Evolutionary conservation across 352 stramenopile genomes (phyloP).

Genomic region (Phytopythium boreale): DNA sequence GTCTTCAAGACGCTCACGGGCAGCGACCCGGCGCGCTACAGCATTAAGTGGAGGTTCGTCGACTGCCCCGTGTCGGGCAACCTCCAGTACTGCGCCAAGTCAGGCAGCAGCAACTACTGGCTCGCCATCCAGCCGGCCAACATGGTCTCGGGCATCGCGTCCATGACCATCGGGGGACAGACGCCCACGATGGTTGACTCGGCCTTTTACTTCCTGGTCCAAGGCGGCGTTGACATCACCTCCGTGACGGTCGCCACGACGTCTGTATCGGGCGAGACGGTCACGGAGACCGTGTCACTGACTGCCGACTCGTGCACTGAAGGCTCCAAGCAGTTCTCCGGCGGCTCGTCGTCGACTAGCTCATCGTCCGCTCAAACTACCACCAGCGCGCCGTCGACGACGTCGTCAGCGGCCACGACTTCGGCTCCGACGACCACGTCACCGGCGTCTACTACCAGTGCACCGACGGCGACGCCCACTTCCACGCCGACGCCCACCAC

Average conservation of each 20-base stretch:
- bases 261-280: slow-evolving; percentile 50
- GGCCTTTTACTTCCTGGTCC: slow-evolving; percentile 63
- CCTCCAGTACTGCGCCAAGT: slow-evolving; percentile 31
- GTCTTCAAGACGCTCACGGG: slow-evolving; percentile 40
- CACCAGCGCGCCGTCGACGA: not conserved
- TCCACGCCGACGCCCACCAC: not conserved
- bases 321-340: slow-evolving; percentile 42
- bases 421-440: not conserved
- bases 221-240: slow-evolving; percentile 32
- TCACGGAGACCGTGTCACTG: slow-evolving; percentile 60
- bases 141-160: slow-evolving; percentile 13
- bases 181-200: slow-evolving; percentile 61
- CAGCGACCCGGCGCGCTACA: slow-evolving; percentile 19
- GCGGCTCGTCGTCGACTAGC: not conserved
- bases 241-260: slow-evolving; percentile 44
- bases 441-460: not conserved
- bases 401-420: not conserved
- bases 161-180: slow-evolving; percentile 17
- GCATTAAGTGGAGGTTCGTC: slow-evolving; percentile 33
- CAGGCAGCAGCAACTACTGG: slow-evolving; percentile 20
- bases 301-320: slow-evolving; percentile 43
- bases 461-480: not conserved
- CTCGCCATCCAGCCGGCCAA: slow-evolving; percentile 23
- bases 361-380: not conserved
- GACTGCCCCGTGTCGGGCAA: slow-evolving; percentile 20